Percentiles rank a stretch among this genome's conserved stretches.
These are phyloP conservation scores for Paraleonurus japonicus DNA, from an alignment of 257 asterid genomes.

Conservation along the genomic window DNA sequence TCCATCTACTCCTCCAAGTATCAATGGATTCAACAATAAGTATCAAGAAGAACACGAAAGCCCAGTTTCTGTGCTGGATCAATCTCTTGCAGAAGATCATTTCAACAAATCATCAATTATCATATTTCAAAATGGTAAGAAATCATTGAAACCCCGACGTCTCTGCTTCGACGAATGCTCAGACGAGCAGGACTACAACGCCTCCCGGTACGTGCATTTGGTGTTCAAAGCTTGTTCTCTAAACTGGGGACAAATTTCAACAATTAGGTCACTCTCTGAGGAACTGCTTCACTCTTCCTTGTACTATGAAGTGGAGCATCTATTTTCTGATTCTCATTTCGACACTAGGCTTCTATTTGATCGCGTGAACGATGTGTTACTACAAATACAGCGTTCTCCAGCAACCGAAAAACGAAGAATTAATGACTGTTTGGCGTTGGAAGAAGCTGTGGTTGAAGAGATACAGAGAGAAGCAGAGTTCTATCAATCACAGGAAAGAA, in stretches of 20 bases:
- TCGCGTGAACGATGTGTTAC: conserved; percentile 50
- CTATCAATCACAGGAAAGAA: conserved; percentile 28
- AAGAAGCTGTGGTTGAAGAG: conserved; percentile 45
- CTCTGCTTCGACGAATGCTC: conserved; percentile 50
- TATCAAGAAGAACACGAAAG: conserved; percentile 55
- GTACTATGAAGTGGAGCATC: conserved; percentile 33
- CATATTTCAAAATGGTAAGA: conserved; percentile 34
- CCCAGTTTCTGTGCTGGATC: conserved; percentile 74
- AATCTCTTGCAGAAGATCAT: conserved; percentile 43
- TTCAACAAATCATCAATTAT: conserved; percentile 35
- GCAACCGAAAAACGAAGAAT: conserved; percentile 36
- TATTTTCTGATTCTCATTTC: conserved; percentile 23
- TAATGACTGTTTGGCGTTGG: conserved; percentile 23
- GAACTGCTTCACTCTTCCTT: conserved; percentile 37
- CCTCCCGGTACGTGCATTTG: conserved; percentile 38
- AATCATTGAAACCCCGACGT: conserved; percentile 37
- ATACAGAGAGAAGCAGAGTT: conserved; percentile 47
- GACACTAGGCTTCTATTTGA: conserved; percentile 60
- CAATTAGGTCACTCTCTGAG: conserved; percentile 29
- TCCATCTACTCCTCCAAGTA: conserved; percentile 41
- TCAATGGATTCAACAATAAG: conserved; percentile 31
- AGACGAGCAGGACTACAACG: conserved; percentile 31
- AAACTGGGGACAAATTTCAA: conserved; percentile 41
- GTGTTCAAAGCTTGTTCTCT: conserved; percentile 41
- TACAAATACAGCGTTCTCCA: conserved; percentile 31